Evolutionary conservation across 1,284 basidiomycete species (phyloP), one percentile per base, ranked within the genome.

Genomic region (Exobasidium rhododendri): DNA sequence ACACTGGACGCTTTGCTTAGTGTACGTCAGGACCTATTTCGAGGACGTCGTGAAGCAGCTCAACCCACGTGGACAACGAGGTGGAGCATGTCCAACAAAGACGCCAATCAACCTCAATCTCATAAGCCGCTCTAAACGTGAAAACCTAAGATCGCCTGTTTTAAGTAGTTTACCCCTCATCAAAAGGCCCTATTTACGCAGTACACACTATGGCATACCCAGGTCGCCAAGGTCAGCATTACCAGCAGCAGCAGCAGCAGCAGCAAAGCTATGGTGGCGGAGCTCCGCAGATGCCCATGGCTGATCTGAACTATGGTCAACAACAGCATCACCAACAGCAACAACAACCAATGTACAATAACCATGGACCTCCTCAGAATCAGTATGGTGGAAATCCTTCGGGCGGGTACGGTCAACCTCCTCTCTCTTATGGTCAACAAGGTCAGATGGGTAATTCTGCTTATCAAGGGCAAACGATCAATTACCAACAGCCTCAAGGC

Each of bases 121-220:
- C 17, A n/a, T 45, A 17, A 45, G n/a, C n/a, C n/a, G 24, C 44
- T 45, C 44, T 45, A 45, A 45, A n/a, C 4, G n/a, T n/a, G n/a
- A n/a, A n/a, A n/a, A n/a, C n/a, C n/a, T 17, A 50, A 26, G 47
- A 17, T 17, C 46, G n/a, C n/a, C n/a, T n/a, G n/a, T n/a, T n/a
- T n/a, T n/a, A n/a, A n/a, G n/a, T n/a, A n/a, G n/a, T n/a, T n/a
- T n/a, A n/a, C n/a, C n/a, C n/a, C n/a, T n/a, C n/a, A n/a, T n/a
- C n/a, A n/a, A n/a, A n/a, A n/a, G n/a, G n/a, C n/a, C n/a, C n/a
- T n/a, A n/a, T n/a, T n/a, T n/a, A n/a, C n/a, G n/a, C n/a, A n/a
- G n/a, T n/a, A n/a, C n/a, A 3, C 47, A 50, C 13, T 13, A 75
- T 75, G 73, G 63, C 73, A 32, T 75, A 71, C 29, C 73, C 73